Conservation (phyloP, 331 rosid genomes). For the Erythrophleum ivorense region DNA sequence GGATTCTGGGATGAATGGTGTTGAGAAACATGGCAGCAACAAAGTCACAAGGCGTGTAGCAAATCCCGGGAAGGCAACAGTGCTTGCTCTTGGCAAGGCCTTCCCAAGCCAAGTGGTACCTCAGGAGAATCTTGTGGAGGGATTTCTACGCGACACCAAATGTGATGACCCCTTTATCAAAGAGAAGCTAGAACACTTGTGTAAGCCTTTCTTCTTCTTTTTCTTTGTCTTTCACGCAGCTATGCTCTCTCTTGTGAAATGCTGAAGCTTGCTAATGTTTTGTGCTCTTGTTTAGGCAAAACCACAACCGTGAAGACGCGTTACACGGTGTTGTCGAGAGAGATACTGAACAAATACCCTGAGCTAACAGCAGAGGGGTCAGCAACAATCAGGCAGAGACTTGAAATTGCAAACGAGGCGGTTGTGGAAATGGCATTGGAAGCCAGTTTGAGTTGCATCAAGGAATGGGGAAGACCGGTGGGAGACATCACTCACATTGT, state of each 20-base stretch:
- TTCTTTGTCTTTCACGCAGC: too few species aligned
- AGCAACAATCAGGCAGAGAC: conserved; percentile 58
- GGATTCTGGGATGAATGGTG: too few species aligned
- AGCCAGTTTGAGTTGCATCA: conserved; percentile 64
- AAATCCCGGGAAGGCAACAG: conserved; percentile 58
- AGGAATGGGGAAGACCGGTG: conserved; percentile 66
- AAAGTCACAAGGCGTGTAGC: conserved; percentile 46
- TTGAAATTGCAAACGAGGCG: too few species aligned
- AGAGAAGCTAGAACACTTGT: conserved; percentile 67
- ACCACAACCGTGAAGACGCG: conserved; percentile 71
- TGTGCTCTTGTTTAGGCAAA: conserved; percentile 47
- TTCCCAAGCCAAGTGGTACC: conserved; percentile 68
- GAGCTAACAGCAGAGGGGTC: conserved; percentile 65
- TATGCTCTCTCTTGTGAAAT: too few species aligned
- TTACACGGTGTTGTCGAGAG: conserved; percentile 70
- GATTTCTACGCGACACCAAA: conserved; percentile 65
- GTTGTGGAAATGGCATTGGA: conserved; percentile 62
- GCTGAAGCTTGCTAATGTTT: not conserved
- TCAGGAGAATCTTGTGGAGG: conserved; percentile 69
- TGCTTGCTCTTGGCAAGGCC: conserved; percentile 68
- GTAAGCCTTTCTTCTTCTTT: conserved; percentile 41
- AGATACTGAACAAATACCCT: conserved; percentile 63
- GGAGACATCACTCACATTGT: conserved; percentile 66
- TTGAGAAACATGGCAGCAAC: too few species aligned
- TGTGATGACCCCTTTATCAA: conserved; percentile 54